Evolutionary conservation across 2,329 filamentous ascomycete species (phyloP).

Genomic region (Epichloe bromicola): DNA sequence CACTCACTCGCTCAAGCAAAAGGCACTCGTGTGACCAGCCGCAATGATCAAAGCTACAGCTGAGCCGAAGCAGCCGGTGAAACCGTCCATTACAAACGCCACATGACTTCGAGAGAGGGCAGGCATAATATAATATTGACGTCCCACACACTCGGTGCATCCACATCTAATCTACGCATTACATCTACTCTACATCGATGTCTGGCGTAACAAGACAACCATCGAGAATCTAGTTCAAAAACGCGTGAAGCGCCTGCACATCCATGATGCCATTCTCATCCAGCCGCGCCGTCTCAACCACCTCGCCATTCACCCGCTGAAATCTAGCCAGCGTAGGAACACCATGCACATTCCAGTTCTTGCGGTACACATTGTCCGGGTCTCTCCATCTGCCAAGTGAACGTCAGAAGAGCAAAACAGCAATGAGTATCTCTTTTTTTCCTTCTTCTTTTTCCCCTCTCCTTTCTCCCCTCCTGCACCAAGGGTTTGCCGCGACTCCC

Average conservation of each 20-base stretch:
- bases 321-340: constrained; percentile 23
- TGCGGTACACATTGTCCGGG: constrained; percentile 19
- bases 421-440: background rate
- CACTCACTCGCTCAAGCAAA: too few relatives aligned
- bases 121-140: too few relatives aligned
- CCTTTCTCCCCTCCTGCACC: background rate
- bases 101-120: too few relatives aligned
- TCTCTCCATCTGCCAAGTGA: constrained; percentile 20
- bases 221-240: background rate
- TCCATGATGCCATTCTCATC: constrained; percentile 5
- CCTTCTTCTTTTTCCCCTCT: too few relatives aligned
- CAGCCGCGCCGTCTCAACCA: constrained; percentile 8
- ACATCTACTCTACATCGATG: too few relatives aligned
- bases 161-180: too few relatives aligned
- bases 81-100: too few relatives aligned
- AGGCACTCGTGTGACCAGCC: too few relatives aligned
- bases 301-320: constrained; percentile 16
- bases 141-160: too few relatives aligned
- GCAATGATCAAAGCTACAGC: too few relatives aligned
- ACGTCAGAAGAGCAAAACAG: background rate
- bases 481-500: background rate
- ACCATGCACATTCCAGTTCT: constrained; percentile 20
- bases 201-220: too few relatives aligned
- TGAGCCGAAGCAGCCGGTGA: too few relatives aligned
- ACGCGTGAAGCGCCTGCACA: background rate